A percentile compares a stretch with the other conserved stretches of the same genome.
phyloP scores from a whole-genome alignment of 495 filamentous ascomycete genomes.

The Parathielavia hyrcaniae region DNA sequence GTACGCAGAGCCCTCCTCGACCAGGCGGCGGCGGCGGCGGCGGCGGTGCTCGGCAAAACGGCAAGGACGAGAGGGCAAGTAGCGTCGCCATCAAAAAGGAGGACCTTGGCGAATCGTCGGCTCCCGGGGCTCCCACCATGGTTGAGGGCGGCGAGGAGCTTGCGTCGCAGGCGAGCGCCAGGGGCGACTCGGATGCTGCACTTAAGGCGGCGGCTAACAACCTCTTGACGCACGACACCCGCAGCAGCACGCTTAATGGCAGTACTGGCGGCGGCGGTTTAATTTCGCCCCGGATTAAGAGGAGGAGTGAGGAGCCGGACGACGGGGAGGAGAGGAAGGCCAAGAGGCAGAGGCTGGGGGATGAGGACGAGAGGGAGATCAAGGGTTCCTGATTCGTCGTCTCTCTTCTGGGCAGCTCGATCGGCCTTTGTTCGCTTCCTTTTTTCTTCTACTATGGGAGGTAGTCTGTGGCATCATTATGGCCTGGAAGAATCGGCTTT shows the following conservation, averaged over 20 bases:
- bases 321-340: constrained; percentile 24
- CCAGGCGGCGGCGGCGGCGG: background rate
- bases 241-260: constrained; percentile 16
- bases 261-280: constrained; percentile 22
- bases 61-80: constrained; percentile 9
- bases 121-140: background rate
- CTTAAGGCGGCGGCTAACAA: constrained; percentile 47
- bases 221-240: constrained; percentile 32
- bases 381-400: background rate
- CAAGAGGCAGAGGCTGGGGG: constrained; percentile 17
- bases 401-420: background rate
- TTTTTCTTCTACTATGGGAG: background rate
- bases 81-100: constrained; percentile 20
- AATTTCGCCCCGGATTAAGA: constrained; percentile 25
- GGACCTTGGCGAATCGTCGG: background rate
- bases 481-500: background rate
- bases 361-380: constrained; percentile 28
- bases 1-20: constrained; percentile 31
- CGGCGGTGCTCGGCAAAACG: background rate
- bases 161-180: constrained; percentile 26
- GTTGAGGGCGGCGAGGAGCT: constrained; percentile 3
- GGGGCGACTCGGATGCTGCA: constrained; percentile 41
- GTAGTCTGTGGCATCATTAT: background rate
- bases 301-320: constrained; percentile 30
- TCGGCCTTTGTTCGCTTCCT: background rate